These are phyloP conservation scores for Sonneratia caseolaris DNA, from an alignment of 345 rosid species.

Conservation along the genomic window DNA sequence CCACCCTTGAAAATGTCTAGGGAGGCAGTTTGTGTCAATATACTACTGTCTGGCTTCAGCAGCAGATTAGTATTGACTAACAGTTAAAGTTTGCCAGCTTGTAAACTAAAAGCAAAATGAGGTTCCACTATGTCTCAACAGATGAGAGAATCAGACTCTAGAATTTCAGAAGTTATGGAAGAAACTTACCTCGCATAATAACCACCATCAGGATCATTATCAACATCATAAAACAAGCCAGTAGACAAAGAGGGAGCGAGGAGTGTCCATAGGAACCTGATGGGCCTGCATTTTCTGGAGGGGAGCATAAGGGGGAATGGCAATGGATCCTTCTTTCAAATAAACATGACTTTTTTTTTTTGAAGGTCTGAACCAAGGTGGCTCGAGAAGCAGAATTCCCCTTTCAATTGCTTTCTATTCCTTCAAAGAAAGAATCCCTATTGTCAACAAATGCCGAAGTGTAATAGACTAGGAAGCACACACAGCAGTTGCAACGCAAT, in stretches of 20 bases:
- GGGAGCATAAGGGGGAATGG: constrained; percentile 94
- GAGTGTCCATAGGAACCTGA: constrained; percentile 58
- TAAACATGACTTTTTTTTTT: constrained; percentile 84
- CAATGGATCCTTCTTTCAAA: constrained; percentile 79
- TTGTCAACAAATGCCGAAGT: background rate
- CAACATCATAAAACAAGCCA: constrained; percentile 84
- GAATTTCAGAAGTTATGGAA: background rate
- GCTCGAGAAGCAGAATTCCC: constrained; percentile 79
- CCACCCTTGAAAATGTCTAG: too few species aligned
- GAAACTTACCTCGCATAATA: constrained; percentile 75
- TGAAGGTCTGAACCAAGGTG: constrained; percentile 89
- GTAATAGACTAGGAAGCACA: background rate
- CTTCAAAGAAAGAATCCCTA: constrained; percentile 17
- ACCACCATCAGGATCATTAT: constrained; percentile 96
- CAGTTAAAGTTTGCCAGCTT: background rate
- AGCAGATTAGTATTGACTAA: background rate
- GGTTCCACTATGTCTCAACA: background rate
- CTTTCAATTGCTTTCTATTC: constrained; percentile 90
- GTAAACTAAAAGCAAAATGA: background rate
- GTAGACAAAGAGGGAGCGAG: constrained; percentile 88
- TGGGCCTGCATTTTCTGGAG: constrained; percentile 88
- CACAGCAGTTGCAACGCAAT: background rate
- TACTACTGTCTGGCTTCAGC: too few species aligned
- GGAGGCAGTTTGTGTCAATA: too few species aligned
- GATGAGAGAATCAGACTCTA: background rate